Evolutionary conservation across 176 grass and related monocot genomes (phyloP), one percentile per base, ranked within the genome.

Genomic region (Musa itinerans): DNA sequence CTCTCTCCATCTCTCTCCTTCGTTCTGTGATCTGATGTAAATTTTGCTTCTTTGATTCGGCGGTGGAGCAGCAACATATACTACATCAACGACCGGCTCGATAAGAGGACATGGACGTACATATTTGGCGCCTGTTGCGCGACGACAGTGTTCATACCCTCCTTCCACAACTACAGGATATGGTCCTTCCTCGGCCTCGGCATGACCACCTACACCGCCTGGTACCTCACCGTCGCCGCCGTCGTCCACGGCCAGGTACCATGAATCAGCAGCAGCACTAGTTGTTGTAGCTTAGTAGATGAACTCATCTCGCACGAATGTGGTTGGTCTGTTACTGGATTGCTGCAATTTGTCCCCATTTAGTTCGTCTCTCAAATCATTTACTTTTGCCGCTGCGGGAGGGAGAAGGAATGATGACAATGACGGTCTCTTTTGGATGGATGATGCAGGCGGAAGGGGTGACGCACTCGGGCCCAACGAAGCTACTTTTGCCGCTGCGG

Each of bases 401-500:
- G 57, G 6, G 17, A 1, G 14, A 8, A 21, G 14, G 14, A 3
- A 20, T 21, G 57, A 61, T 21, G 57, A 61, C 19, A 17, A 61
- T 8, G n/a, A 61, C 16, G 13, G 14, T 61, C 5, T 8, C 2
- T 61, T 61, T 61, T 61, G 65, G 7, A 34, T 43, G 22, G 16
- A 50, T 76, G 16, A 27, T 59, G 76, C 79, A 90, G 88, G 87
- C 25, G 27, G 80, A 93, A 13, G 85, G 84, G 74, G 84, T 79
- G 50, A 27, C 69, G 5, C 87, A 93, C 85, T 63, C 82, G 23
- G 90, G 76, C 0, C 90, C 90, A 19, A 59, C 61, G 50, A 89
- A 85, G 79, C 87, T 87, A 51, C 34, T 43, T 43, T 43, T 43
- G 34, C 34, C 4, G 34, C 34, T 43, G 57, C n/a, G 2, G 57